Evolutionary conservation across 805 yeast genomes (phyloP).

Genomic region (Naumovozyma dairenensis): DNA sequence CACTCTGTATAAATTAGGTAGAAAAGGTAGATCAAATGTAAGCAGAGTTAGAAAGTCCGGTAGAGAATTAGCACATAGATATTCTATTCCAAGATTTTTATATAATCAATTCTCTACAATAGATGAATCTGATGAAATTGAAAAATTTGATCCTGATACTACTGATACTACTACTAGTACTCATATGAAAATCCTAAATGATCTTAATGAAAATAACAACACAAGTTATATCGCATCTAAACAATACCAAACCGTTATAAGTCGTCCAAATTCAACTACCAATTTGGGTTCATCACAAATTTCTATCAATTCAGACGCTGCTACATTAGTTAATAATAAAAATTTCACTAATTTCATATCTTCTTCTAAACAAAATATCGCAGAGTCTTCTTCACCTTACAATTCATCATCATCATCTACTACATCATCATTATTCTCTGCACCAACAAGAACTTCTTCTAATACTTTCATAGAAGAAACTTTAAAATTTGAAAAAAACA

Average conservation of each 20-base stretch:
- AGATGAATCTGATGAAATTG: not conserved
- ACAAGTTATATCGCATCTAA: too few species aligned
- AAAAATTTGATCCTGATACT: not conserved
- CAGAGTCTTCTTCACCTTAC: not conserved
- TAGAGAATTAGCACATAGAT: conserved; percentile 6
- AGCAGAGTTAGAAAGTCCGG: conserved; percentile 9
- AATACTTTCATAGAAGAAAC: not conserved
- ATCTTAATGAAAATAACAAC: too few species aligned
- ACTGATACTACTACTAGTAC: too few species aligned
- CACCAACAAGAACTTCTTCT: not conserved
- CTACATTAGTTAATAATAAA: conserved; percentile 10
- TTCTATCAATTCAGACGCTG: conserved; percentile 14
- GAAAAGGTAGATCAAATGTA: conserved; percentile 8
- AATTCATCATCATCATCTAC: conserved; percentile 4
- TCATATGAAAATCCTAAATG: not conserved
- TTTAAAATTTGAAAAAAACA: too few species aligned
- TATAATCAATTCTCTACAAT: not conserved
- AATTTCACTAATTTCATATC: not conserved
- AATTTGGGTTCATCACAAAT: conserved; percentile 9
- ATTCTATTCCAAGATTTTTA: not conserved
- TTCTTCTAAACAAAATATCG: not conserved
- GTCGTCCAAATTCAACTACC: not conserved
- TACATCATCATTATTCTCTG: not conserved
- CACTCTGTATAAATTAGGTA: conserved; percentile 9
- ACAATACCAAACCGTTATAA: not conserved